Conservation (phyloP, 495 filamentous ascomycete species). For the Penicilliopsis zonata region DNA sequence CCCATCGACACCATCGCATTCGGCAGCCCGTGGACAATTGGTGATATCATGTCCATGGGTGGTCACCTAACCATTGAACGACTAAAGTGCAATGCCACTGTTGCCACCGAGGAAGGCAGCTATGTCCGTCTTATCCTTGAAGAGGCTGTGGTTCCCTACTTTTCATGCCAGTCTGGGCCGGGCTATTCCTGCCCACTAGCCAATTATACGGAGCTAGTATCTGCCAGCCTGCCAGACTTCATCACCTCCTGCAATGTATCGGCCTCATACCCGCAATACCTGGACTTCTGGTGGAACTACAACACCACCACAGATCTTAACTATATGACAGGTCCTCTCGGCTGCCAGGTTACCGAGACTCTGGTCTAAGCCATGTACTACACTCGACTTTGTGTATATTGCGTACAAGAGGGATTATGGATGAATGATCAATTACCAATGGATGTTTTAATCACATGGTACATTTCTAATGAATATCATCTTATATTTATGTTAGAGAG, state of each 20-base stretch:
- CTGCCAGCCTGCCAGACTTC: constrained; percentile 7
- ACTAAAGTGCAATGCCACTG: constrained; percentile 27
- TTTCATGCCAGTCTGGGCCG: constrained; percentile 8
- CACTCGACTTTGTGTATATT: no score
- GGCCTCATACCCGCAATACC: constrained; percentile 7
- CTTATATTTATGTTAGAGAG: no score
- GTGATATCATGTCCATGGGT: constrained; percentile 40
- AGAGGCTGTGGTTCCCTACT: constrained; percentile 14
- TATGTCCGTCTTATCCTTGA: constrained; percentile 14
- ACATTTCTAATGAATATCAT: no score
- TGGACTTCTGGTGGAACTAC: constrained; percentile 17
- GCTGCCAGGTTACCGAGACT: no score
- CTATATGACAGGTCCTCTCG: constrained; percentile 2
- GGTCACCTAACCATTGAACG: constrained; percentile 34
- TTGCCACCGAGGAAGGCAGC: constrained; percentile 9
- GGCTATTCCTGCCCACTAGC: constrained; percentile 13
- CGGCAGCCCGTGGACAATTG: constrained; percentile 30
- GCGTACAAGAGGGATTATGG: no score
- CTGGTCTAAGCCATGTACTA: no score
- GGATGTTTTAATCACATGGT: no score
- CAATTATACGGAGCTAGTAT: constrained; percentile 7
- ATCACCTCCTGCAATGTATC: constrained; percentile 7
- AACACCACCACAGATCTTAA: constrained; percentile 3
- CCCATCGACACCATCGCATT: constrained; percentile 26
- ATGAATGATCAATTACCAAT: no score